Conservation (phyloP, 495 filamentous ascomycete genomes). For the Penicillium odoratum region DNA sequence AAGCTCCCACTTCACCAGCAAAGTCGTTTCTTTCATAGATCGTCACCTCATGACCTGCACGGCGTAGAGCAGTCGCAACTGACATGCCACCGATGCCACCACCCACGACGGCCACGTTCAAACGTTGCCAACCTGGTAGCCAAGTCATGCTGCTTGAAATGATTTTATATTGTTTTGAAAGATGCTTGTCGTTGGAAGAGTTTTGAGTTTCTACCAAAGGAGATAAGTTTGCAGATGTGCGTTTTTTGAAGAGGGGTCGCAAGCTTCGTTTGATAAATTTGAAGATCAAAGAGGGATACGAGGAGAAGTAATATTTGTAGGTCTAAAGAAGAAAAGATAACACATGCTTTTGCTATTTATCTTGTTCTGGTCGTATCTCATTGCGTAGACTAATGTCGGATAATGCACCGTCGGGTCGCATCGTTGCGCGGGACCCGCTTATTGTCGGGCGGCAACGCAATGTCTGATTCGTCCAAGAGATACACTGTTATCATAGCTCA, state of each 20-base stretch:
- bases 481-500: background rate
- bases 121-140: conserved; percentile 30
- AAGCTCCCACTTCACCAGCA: conserved; percentile 45
- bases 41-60: conserved; percentile 63
- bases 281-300: background rate
- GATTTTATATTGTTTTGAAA: no score
- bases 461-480: background rate
- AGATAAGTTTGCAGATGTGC: background rate
- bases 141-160: background rate
- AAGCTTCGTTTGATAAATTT: background rate
- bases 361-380: conserved; percentile 8
- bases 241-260: background rate
- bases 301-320: no score
- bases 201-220: background rate
- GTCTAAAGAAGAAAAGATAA: background rate
- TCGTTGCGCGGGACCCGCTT: conserved; percentile 12
- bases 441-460: conserved; percentile 12
- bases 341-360: conserved; percentile 10
- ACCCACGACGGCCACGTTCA: conserved; percentile 59
- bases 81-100: conserved; percentile 71
- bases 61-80: conserved; percentile 59
- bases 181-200: no score
- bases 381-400: conserved; percentile 6
- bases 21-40: conserved; percentile 46
- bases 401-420: background rate